These are phyloP conservation scores for Endoconidiophora laricicola DNA, from an alignment of 2,329 filamentous ascomycete genomes.

Conservation along the genomic window DNA sequence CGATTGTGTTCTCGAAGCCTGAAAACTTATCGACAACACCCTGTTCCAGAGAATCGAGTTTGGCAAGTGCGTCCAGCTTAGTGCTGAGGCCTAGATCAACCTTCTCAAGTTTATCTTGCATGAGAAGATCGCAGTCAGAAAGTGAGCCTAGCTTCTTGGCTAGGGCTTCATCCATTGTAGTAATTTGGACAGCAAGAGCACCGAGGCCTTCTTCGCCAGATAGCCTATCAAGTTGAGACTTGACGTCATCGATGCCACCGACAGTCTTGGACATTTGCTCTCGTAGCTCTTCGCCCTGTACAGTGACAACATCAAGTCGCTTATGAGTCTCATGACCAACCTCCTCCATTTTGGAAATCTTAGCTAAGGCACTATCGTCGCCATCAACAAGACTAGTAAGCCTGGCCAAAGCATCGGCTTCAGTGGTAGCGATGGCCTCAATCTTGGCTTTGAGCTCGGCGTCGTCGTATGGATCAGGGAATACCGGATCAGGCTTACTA, in stretches of 20 bases:
- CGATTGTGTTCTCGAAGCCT: conserved; percentile 5
- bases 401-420: conserved; percentile 10
- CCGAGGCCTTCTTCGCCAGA: neutral
- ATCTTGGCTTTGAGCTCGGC: conserved; percentile 16
- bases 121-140: conserved; percentile 10
- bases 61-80: conserved; percentile 10
- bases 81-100: conserved; percentile 2
- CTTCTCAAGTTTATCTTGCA: conserved; percentile 11
- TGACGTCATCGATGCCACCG: conserved; percentile 7
- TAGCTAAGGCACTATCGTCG: conserved; percentile 5
- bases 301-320: conserved; percentile 9
- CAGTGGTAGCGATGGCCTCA: conserved; percentile 9
- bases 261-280: conserved; percentile 9
- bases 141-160: conserved; percentile 6
- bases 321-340: conserved; percentile 9
- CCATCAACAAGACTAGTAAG: conserved; percentile 8
- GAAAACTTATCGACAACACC: conserved; percentile 9
- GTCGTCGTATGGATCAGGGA: conserved; percentile 47
- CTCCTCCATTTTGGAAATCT: conserved; percentile 7
- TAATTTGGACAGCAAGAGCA: neutral
- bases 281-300: conserved; percentile 9
- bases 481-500: conserved; percentile 36
- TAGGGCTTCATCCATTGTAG: neutral
- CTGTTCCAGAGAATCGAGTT: conserved; percentile 8
- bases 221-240: conserved; percentile 5